Evolutionary conservation across 2,329 filamentous ascomycete genomes (phyloP), one percentile per base, ranked within the genome.

Genomic region (Colletotrichum cordylinicola): DNA sequence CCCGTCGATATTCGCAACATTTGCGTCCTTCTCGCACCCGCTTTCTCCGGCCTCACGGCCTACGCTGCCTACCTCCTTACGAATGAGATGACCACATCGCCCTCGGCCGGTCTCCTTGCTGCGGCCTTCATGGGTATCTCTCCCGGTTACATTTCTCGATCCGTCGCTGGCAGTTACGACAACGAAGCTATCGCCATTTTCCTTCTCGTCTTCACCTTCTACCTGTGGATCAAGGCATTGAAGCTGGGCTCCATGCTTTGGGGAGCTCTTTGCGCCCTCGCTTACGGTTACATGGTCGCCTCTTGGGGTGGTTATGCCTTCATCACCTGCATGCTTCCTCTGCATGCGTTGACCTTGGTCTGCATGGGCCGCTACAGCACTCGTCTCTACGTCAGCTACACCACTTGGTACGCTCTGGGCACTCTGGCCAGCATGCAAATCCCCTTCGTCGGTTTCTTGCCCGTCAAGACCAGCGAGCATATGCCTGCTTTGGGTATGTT

Each of bases 121-220:
- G 98, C 97, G 62, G 91, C 91, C 74, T 99, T 99, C 86, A 98
- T 99, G 96, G 97, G 97, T 77, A 99, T 99, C 83, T 91, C 96
- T 16, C 97, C 97, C 24, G 97, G 97, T 79, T 99, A 99, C 85
- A 99, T 99, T 85, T 98, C 96, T 79, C 92, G 97, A 85, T 98
- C 96, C 72, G 97, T 99, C 77, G 97, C 97, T 77, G 97, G 97
- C 83, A 98, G 96, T 85, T 99, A 99, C 88, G 97, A 99, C 86
- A 98, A 99, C 88, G 97, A 99, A 88, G 97, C 97, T 79, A 99
- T 99, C 88, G 96, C 97, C 82, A 99, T 99, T 84, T 99, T 99
- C 90, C 90, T 99, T 80, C 91, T 99, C 37, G 97, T 99, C 79
- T 98, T 98, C 85, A 99, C 97, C 84, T 99, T 99, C 87, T 99